Evolutionary conservation across 1,284 basidiomycete genomes (phyloP).

Genomic region (Athelia sp.): DNA sequence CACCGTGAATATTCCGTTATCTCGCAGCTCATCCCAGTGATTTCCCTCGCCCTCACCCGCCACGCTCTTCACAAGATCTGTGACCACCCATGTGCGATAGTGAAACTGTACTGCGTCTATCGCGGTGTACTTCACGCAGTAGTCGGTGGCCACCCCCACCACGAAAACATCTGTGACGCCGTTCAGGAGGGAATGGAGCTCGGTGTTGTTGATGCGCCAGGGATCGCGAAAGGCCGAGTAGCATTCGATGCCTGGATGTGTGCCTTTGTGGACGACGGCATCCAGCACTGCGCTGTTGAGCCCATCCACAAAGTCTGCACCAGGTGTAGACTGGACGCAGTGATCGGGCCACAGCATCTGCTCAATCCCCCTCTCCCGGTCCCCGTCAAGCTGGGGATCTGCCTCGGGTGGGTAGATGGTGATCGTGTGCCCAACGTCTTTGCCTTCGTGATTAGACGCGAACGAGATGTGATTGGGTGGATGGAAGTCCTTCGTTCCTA

Average conservation of each 20-base stretch:
- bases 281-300: constrained; percentile 32
- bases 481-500: constrained; percentile 47
- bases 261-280: constrained; percentile 39
- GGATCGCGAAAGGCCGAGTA: constrained; percentile 50
- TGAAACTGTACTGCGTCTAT: constrained; percentile 35
- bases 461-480: constrained; percentile 46
- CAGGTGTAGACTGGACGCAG: constrained; percentile 38
- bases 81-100: constrained; percentile 39
- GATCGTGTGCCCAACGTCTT: constrained; percentile 24
- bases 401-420: constrained; percentile 36
- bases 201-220: constrained; percentile 34
- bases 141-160: constrained; percentile 47
- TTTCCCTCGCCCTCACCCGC: not conserved
- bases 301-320: constrained; percentile 38
- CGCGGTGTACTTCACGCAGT: constrained; percentile 46
- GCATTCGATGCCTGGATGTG: constrained; percentile 37
- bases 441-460: constrained; percentile 35
- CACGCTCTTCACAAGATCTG: constrained; percentile 36
- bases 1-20: constrained; percentile 26
- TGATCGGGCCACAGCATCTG: constrained; percentile 51
- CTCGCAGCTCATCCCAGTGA: constrained; percentile 34
- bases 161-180: constrained; percentile 42
- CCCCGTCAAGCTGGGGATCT: not conserved
- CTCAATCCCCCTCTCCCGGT: constrained; percentile 23
- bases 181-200: constrained; percentile 30